Evolutionary conservation across 1,139 yeast species (phyloP).

Genomic region (Hansenula lynferdii): DNA sequence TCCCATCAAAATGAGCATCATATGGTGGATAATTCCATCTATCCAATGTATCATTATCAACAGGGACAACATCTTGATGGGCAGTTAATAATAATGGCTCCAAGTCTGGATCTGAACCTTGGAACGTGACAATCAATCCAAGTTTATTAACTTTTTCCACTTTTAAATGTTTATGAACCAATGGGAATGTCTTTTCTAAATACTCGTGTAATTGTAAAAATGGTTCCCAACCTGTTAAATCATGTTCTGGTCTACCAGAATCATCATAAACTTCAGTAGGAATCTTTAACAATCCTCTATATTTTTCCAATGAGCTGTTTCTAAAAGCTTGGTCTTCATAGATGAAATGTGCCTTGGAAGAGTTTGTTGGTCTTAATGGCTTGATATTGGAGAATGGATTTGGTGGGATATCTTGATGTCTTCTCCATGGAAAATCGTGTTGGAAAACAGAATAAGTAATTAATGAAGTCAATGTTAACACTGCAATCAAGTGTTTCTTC

Average conservation of each 20-base stretch:
- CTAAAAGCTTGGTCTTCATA: constrained; percentile 34
- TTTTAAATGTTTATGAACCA: constrained; percentile 42
- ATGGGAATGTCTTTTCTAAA: constrained; percentile 54
- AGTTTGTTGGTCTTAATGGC: constrained; percentile 2
- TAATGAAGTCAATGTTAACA: too few relatives aligned
- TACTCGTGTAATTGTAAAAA: constrained; percentile 51
- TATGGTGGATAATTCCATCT: constrained; percentile 73
- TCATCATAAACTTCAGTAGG: constrained; percentile 62
- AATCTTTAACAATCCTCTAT: constrained; percentile 51
- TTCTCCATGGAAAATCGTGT: neutral
- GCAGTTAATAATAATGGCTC: constrained; percentile 70
- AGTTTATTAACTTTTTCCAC: constrained; percentile 58
- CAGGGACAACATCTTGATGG: constrained; percentile 84
- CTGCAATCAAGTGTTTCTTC: too few relatives aligned
- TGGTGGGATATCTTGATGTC: constrained; percentile 2
- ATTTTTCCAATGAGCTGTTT: constrained; percentile 35
- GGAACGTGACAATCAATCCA: constrained; percentile 65
- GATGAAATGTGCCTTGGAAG: constrained; percentile 1
- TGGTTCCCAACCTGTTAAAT: constrained; percentile 31
- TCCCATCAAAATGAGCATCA: constrained; percentile 54
- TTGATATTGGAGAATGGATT: constrained; percentile 3
- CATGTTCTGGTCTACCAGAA: constrained; percentile 35
- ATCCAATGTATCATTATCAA: constrained; percentile 49
- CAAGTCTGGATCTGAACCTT: constrained; percentile 46
- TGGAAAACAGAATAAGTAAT: neutral